A percentile compares a stretch with the other conserved stretches of the same genome.
Conservation (phyloP, 352 stramenopile species). For the Halophytophthora batemanensis region DNA sequence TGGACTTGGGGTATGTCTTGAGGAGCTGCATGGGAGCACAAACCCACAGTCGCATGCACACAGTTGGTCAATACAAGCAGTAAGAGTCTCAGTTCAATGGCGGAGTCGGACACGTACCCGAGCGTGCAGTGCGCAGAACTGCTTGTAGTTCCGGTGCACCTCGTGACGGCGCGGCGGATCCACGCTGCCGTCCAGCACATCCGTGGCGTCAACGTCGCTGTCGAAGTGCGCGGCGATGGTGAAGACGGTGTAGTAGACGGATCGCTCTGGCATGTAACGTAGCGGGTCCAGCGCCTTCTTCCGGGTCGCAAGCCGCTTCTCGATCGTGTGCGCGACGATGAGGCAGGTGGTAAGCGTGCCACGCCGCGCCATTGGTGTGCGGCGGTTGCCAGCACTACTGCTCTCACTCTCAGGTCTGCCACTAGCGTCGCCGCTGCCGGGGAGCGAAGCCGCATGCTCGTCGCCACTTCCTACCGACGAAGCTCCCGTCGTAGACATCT, state of each 20-base stretch:
- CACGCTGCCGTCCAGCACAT: neutral
- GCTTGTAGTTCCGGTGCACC: slow-evolving; percentile 66
- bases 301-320: slow-evolving; percentile 56
- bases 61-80: neutral
- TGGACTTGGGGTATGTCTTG: slow-evolving; percentile 75
- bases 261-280: slow-evolving; percentile 59
- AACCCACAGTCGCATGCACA: slow-evolving; percentile 1
- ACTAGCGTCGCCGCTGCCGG: neutral
- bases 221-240: slow-evolving; percentile 55
- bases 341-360: slow-evolving; percentile 31
- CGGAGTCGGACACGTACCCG: slow-evolving; percentile 23
- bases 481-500: no score
- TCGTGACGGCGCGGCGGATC: slow-evolving; percentile 28
- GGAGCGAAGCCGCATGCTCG: neutral
- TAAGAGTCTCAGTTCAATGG: neutral
- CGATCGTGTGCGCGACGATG: slow-evolving; percentile 65
- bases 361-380: slow-evolving; percentile 11
- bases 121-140: slow-evolving; percentile 53
- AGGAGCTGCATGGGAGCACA: slow-evolving; percentile 34
- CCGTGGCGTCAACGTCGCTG: slow-evolving; percentile 14
- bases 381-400: slow-evolving; percentile 6
- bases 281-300: slow-evolving; percentile 72
- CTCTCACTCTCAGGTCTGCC: no score
- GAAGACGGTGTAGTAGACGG: slow-evolving; percentile 55
- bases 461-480: no score